Base-by-base conservation (phyloP, 441 rosid species). In the Erodium texanum region DNA sequence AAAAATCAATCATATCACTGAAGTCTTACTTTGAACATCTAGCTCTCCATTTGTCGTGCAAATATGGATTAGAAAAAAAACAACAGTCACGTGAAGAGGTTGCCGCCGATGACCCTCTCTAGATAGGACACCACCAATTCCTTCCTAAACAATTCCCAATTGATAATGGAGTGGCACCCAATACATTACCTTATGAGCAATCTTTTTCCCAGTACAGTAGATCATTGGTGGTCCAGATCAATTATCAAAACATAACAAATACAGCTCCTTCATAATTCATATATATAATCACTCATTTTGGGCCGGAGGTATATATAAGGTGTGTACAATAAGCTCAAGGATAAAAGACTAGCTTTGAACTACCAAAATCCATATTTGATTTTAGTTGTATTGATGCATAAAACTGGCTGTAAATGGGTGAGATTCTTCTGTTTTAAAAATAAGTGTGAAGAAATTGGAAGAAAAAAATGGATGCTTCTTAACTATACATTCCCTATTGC, bases 401-500 rank as follows among this genome's bases (percentile, higher is more conserved):
- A 48, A 48, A 48, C 18, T 14, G 18, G 54, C 3, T 11, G 18
- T 24, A 54, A 22, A 22, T 23, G 9, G 14, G 24, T 59, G 63
- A 59, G 6, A 14, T 12, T 59, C 63, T 54, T 2, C 24, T 54
- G 24, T 54, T 54, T 15, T 4, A 52, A 52, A 2, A 59, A 54
- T 27, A 22, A 64, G 14, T 32, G 45, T 18, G 18, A 7, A 56
- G 43, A 67, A 52, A 65, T 32, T 11, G 81, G 75, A 73, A 77
- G 75, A 71, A 73, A 71, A 76, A 76, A 68, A 66, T 73, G 76
- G 76, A 75, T 75, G 77, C 45, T 72, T 74, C 76, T 69, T 64
- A 2, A 23, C 20, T 43, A 70, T 54, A 73, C 77, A 68, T 75
- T 72, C n/a, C n/a, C n/a, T n/a, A 32, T 32, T 32, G 36, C 36